Evolutionary conservation across 2,329 filamentous ascomycete species (phyloP), one percentile per base, ranked within the genome.

Genomic region (Pseudogymnoascus sp.): DNA sequence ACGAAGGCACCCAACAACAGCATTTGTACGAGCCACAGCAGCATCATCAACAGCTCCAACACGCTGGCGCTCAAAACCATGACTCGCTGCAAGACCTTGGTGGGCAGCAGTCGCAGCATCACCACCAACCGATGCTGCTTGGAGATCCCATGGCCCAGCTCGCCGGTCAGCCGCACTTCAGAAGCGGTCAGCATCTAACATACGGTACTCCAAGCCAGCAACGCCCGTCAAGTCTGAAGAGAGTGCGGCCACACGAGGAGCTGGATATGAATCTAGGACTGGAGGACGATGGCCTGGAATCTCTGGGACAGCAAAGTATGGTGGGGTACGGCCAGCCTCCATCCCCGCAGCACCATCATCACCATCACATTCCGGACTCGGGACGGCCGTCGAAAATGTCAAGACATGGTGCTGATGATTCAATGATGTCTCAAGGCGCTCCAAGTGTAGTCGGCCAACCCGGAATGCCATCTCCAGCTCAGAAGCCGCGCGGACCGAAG

Each of bases 371-470:
- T 38, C 90, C 91, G 59, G 86, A 91, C 67, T 86, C 89, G 66
- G 85, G 84, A 10, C 85, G 86, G 21, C 84, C 88, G 16, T 81
- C 82, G 61, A 89, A 90, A 75, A 80, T 89, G 76, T 81, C 86
- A 77, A 80, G 85, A 68, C 79, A 84, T 70, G 82, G 77, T 16
- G 80, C 82, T 40, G 73, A 73, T 40, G 77, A 74, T 59, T 75
- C 71, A 72, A 77, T 68, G 70, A 72, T 68, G 70, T 76, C 69
- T 76, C 84, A 77, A 78, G 82, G 89, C 7, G 88, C 89, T 33
- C 89, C 90, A n/a, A 94, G 88, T 70, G 87, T 96, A 53, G 91
- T 96, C 61, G 91, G 91, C 44, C 87, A 92, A 72, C 86, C 83
- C 47, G 92, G 92, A 60, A 96, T 96, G 92, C 92, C 92, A 12